phyloP scores from a whole-genome alignment of 2,329 filamentous ascomycete species.

The Pyrenophora seminiperda region DNA sequence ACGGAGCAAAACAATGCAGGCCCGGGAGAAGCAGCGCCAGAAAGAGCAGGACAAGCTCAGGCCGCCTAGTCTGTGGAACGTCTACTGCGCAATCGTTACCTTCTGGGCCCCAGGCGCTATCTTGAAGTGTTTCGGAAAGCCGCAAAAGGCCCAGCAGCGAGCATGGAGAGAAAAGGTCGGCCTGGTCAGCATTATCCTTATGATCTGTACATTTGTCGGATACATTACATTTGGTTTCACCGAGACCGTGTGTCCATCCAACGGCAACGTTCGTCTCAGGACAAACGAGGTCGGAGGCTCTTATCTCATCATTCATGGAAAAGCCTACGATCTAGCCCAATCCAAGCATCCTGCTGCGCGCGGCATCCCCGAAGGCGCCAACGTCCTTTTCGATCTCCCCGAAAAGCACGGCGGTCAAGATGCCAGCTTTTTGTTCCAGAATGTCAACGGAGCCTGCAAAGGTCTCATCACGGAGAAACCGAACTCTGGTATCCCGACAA shows the following conservation, averaged over 20 bases:
- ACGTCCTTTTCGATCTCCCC: conserved; percentile 85
- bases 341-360: conserved; percentile 80
- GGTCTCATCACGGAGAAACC: conserved; percentile 75
- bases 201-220: conserved; percentile 87
- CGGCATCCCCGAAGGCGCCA: conserved; percentile 74
- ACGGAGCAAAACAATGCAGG: conserved; percentile 63
- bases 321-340: conserved; percentile 79
- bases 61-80: conserved; percentile 89
- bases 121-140: conserved; percentile 83
- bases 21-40: conserved; percentile 64
- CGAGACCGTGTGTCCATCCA: conserved; percentile 77
- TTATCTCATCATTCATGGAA: conserved; percentile 96
- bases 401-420: conserved; percentile 85
- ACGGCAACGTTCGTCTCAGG: conserved; percentile 70
- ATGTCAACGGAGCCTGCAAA: conserved; percentile 97
- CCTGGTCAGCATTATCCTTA: conserved; percentile 86
- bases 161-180: conserved; percentile 99
- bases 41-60: conserved; percentile 68
- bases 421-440: conserved; percentile 96
- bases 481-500: conserved; percentile 78
- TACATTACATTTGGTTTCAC: conserved; percentile 98
- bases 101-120: conserved; percentile 93
- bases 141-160: conserved; percentile 81
- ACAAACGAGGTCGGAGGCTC: conserved; percentile 80
- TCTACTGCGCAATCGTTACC: conserved; percentile 91